A percentile compares a stretch with the other conserved stretches of the same genome.
These are phyloP conservation scores for Rugosomyces carneus DNA, from an alignment of 1,284 basidiomycete species.

Conservation along the genomic window DNA sequence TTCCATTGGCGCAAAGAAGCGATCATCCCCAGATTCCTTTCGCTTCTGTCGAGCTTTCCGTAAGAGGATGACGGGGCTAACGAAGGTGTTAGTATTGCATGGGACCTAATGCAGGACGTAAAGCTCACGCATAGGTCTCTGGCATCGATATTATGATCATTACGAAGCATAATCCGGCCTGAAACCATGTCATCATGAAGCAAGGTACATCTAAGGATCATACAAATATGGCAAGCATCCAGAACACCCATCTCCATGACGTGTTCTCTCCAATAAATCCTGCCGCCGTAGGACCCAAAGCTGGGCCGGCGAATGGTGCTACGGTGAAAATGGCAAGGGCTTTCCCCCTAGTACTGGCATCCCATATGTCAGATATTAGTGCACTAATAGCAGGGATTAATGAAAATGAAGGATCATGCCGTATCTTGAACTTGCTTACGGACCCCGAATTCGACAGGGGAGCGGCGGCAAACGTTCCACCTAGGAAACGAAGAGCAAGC, in stretches of 20 bases:
- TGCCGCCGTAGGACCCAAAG: conserved; percentile 59
- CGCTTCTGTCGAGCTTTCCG: conserved; percentile 37
- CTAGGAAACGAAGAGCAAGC: conserved; percentile 64
- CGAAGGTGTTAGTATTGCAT: neutral
- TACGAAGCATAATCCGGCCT: conserved; percentile 40
- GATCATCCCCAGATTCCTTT: conserved; percentile 55
- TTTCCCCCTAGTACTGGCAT: conserved; percentile 58
- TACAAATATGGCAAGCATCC: conserved; percentile 67
- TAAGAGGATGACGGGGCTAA: conserved; percentile 51
- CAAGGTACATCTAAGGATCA: conserved; percentile 17
- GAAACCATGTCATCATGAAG: neutral
- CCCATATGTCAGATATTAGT: conserved; percentile 63
- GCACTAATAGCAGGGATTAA: conserved; percentile 25
- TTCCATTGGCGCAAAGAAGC: conserved; percentile 55
- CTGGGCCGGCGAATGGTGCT: conserved; percentile 71
- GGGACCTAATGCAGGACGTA: neutral
- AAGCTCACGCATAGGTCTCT: conserved; percentile 58
- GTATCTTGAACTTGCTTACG: conserved; percentile 9
- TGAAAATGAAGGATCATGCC: neutral
- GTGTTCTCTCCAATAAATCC: conserved; percentile 47
- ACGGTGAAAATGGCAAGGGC: conserved; percentile 66
- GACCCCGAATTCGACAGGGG: conserved; percentile 48
- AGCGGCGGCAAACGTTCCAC: conserved; percentile 52
- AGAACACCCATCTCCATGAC: conserved; percentile 74
- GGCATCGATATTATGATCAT: conserved; percentile 64